phyloP scores from a whole-genome alignment of 1,284 basidiomycete species.

The Heterobasidion occidentale region DNA sequence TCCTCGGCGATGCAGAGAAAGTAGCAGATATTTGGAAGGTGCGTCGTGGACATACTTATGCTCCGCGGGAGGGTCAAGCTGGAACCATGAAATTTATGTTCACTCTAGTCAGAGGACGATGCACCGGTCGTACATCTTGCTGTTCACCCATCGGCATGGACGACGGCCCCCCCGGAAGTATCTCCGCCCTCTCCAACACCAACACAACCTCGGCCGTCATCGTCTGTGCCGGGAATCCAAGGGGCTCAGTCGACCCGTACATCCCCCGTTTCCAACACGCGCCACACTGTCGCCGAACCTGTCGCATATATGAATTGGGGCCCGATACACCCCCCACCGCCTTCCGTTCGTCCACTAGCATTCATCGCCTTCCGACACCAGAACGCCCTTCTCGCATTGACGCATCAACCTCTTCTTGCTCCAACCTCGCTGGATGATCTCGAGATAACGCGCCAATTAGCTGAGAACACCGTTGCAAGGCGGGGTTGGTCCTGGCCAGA shows the following conservation, averaged over 20 bases:
- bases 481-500: constrained; percentile 58
- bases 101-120: constrained; percentile 12
- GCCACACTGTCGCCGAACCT: not conserved
- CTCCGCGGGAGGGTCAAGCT: not conserved
- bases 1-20: constrained; percentile 56
- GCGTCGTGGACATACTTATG: constrained; percentile 12
- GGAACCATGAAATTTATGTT: constrained; percentile 41
- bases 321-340: not conserved
- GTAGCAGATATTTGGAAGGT: constrained; percentile 67
- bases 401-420: constrained; percentile 11
- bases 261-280: not conserved
- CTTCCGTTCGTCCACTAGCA: constrained; percentile 8
- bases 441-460: constrained; percentile 16
- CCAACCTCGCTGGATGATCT: constrained; percentile 12
- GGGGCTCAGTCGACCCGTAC: not conserved
- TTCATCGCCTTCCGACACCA: constrained; percentile 24
- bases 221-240: not conserved
- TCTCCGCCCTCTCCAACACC: not conserved
- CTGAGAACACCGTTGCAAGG: constrained; percentile 22
- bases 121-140: constrained; percentile 58
- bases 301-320: not conserved
- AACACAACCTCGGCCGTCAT: not conserved
- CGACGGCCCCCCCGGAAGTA: constrained; percentile 36
- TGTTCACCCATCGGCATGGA: constrained; percentile 71
- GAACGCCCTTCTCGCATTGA: constrained; percentile 22